Base-by-base conservation (phyloP, 352 stramenopile species). In the Phytophthora crassamura region DNA sequence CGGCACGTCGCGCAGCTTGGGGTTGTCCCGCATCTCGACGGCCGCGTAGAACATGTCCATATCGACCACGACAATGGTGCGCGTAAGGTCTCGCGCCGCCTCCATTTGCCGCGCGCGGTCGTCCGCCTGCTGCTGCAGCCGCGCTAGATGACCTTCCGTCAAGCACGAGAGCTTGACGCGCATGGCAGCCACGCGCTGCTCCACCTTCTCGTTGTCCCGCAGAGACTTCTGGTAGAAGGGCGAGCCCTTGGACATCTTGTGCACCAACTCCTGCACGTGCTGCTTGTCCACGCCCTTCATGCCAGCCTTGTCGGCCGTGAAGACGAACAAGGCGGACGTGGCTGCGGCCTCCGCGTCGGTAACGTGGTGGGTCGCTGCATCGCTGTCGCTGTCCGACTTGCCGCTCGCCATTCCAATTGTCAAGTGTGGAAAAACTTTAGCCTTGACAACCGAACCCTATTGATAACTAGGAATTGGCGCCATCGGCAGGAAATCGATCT, bases 21-120 rank as follows among this genome's bases (percentile, higher is more conserved):
- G 95, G 59, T 94, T 81, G 71, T 97, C 85, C n/a, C 97, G 80
- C 74, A 99, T 97, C 64, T 99, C 94, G 39, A 98, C 97, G 9
- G 91, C 92, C 14, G 97, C 97, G 75, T 97, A 99, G 66, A 99
- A 99, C 84, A 97, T 97, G 69, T 99, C 97, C 94, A 99, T 98
- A 73, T 99, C 97, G 1, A 91, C 77, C 0, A 99, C 95, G 11
- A 97, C 89, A 66, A 89, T 91, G 0, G 89, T 96, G 15, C 75
- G 79, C 55, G 79, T 77, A 25, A 92, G 77, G 51, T 83, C 71
- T 39, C 77, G 84, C 25, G 61, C 60, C 34, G 65, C 69, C 63
- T 94, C 90, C 51, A 86, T 80, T 51, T 86, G 69, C 12, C 64
- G 77, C n/a, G 82, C 62, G 12, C 64, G 46, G 11, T 72, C 39